Percentiles rank a stretch among this genome's conserved stretches.
Evolutionary conservation across 768 basidiomycete species (phyloP).

Genomic region (Jaapia argillacea): DNA sequence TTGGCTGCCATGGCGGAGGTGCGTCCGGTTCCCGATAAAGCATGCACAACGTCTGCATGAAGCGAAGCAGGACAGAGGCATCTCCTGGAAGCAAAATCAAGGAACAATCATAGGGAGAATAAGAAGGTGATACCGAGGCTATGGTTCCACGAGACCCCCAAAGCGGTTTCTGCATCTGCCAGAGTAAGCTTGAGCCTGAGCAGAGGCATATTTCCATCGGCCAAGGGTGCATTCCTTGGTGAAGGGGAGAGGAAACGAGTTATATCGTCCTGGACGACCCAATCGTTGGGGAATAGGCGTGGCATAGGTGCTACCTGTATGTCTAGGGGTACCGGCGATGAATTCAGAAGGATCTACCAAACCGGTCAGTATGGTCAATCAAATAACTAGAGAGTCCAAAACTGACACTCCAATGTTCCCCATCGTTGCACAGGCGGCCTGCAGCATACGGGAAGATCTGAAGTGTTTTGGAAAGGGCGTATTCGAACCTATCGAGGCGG

Average conservation of each 20-base stretch:
- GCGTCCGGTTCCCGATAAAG: too few species aligned
- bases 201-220: slow-evolving; percentile 1
- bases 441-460: slow-evolving; percentile 6
- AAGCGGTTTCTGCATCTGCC: slow-evolving; percentile 14
- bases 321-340: neutral
- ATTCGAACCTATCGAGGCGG: slow-evolving; percentile 1
- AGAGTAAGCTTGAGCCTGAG: slow-evolving; percentile 19
- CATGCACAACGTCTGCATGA: slow-evolving; percentile 20
- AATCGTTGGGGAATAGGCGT: neutral
- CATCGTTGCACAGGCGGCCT: slow-evolving; percentile 3
- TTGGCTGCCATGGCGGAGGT: too few species aligned
- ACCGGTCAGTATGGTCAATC: neutral
- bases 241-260: slow-evolving; percentile 1
- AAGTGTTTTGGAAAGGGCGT: slow-evolving; percentile 2
- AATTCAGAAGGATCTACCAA: neutral
- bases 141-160: slow-evolving; percentile 26
- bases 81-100: slow-evolving; percentile 15
- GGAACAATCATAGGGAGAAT: too few species aligned
- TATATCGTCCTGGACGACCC: slow-evolving; percentile 7
- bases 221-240: neutral
- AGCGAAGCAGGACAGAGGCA: slow-evolving; percentile 15
- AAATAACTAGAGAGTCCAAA: neutral
- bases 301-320: neutral
- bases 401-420: slow-evolving; percentile 5
- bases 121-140: slow-evolving; percentile 16